Conservation (phyloP, 164 flowering plant genomes). For the Protea cynaroides region DNA sequence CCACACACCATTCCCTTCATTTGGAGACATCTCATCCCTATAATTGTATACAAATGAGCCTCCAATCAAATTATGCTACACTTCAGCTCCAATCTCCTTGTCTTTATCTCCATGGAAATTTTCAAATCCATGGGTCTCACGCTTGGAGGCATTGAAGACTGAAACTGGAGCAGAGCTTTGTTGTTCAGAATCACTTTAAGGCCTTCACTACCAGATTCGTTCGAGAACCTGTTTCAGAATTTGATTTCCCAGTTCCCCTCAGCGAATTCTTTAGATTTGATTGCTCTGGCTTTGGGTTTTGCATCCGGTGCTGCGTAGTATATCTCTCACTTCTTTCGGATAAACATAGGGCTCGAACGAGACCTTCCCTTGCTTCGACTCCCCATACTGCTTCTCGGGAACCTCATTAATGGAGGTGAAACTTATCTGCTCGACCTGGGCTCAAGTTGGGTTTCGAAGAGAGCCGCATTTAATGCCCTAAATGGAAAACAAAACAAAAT, state of each 20-base stretch:
- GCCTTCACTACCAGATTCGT: neutral
- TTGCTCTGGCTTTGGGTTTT: slow-evolving; percentile 56
- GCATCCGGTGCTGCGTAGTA: slow-evolving; percentile 41
- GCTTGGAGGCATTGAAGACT: slow-evolving; percentile 27
- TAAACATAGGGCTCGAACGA: slow-evolving; percentile 50
- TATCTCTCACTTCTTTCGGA: slow-evolving; percentile 22
- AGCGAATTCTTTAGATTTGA: slow-evolving; percentile 27
- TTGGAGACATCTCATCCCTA: neutral
- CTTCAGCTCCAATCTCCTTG: slow-evolving; percentile 1
- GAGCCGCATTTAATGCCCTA: slow-evolving; percentile 27
- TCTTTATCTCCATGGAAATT: neutral
- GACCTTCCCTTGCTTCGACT: slow-evolving; percentile 58
- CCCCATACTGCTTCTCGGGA: slow-evolving; percentile 42
- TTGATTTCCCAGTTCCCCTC: slow-evolving; percentile 36
- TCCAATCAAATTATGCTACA: neutral
- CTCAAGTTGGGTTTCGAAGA: slow-evolving; percentile 48
- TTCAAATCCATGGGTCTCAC: slow-evolving; percentile 14
- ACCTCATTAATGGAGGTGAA: slow-evolving; percentile 51
- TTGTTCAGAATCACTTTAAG: neutral
- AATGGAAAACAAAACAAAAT: neutral
- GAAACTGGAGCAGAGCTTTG: slow-evolving; percentile 10
- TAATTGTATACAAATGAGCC: slow-evolving; percentile 6
- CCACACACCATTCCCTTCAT: too few species aligned
- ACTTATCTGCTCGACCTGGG: slow-evolving; percentile 53
- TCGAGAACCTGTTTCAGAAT: slow-evolving; percentile 19